Base-by-base conservation (phyloP, 2,329 filamentous ascomycete species). In the Aureobasidium sp. region DNA sequence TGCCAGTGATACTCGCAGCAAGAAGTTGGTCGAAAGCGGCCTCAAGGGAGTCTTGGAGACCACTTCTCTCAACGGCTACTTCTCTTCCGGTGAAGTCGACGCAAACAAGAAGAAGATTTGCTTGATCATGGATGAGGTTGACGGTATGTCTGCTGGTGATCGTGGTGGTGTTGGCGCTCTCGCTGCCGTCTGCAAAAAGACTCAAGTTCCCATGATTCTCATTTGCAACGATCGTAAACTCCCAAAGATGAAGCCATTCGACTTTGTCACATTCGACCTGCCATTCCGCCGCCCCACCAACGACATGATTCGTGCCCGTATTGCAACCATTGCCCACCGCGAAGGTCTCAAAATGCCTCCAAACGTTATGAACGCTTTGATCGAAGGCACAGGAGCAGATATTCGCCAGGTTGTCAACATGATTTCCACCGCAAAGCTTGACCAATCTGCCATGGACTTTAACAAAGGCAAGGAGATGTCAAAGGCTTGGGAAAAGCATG, bases 371-470 rank as follows among this genome's bases (percentile, higher is more conserved):
- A 93, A 97, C 72, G 91, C 92, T 21, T 81, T 99, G 49, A 97
- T 99, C 63, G 93, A 97, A 75, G 94, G 94, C 25, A 96, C 89
- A 65, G 90, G 93, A 74, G 91, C 94, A 61, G 94, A 99, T 72
- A 99, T 99, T 65, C 87, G 94, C 44, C 94, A 97, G 75, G 92
- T 97, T 64, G 94, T 99, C 76, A 99, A 99, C 77, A 99, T 99
- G 94, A 82, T 99, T 61, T 90, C 91, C 0, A 95, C 94, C 0
- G 89, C 91, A 53, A 97, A 96, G 73, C 81, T 99, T 5, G 93
- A 97, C 67, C 86, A 91, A 70, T 80, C 81, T 27, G 83, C 83
- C 14, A 88, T 97, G 82, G 84, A 88, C 69, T 97, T 85, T 68
- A 89, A 95, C 68, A 82, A 95, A 71, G 86, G 90, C 70, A 96